Conservation (phyloP, 2,329 filamentous ascomycete species). For the Aspergillus alliaceus region DNA sequence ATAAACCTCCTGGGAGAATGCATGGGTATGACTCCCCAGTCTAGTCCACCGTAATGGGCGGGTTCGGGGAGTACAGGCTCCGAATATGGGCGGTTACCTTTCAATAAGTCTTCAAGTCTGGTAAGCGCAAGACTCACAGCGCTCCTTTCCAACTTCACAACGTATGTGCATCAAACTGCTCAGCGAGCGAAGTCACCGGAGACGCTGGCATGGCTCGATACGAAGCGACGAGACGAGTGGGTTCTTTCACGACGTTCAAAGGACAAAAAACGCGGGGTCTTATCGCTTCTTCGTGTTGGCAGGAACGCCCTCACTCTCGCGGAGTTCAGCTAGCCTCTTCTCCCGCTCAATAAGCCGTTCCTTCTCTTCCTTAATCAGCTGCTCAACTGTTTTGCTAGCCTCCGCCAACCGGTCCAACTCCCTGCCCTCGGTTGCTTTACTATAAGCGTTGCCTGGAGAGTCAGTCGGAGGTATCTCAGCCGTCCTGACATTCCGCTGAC, state of each 20-base stretch:
- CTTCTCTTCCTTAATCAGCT: conserved; percentile 65
- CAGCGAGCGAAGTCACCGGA: background rate
- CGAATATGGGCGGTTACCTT: background rate
- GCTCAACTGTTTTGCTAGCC: conserved; percentile 60
- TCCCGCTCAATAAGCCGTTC: conserved; percentile 61
- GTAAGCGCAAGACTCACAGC: background rate
- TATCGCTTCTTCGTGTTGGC: conserved; percentile 44
- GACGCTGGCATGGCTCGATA: background rate
- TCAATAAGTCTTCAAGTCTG: background rate
- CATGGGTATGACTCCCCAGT: background rate
- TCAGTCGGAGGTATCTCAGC: conserved; percentile 72
- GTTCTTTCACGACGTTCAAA: background rate
- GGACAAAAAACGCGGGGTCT: conserved; percentile 3
- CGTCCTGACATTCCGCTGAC: conserved; percentile 59
- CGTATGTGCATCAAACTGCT: background rate
- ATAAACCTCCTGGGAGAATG: background rate
- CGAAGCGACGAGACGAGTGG: background rate
- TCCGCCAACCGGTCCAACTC: conserved; percentile 65
- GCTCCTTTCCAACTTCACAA: background rate
- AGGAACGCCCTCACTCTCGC: conserved; percentile 45
- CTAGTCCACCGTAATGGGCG: background rate
- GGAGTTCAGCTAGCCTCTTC: conserved; percentile 56
- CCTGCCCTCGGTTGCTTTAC: conserved; percentile 67
- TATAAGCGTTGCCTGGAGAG: conserved; percentile 70
- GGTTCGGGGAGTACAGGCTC: background rate